A percentile compares a stretch with the other conserved stretches of the same genome.
These are phyloP conservation scores for Pneumocystis canis DNA, from an alignment of 1,139 yeast genomes.

Conservation along the genomic window DNA sequence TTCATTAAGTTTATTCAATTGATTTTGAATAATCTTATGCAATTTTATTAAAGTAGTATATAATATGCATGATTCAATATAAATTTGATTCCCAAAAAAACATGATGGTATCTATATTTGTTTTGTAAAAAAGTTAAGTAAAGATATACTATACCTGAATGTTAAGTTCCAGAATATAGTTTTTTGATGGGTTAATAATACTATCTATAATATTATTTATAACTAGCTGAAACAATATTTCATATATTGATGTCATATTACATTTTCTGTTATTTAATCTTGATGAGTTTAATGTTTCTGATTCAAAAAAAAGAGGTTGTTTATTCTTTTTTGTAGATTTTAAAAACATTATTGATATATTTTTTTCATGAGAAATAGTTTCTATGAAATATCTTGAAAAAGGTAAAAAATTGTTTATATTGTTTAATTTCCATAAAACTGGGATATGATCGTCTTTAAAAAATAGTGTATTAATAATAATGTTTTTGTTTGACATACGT, in stretches of 20 bases:
- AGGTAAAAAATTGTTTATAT: neutral
- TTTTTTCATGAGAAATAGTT: neutral
- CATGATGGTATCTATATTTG: conserved; percentile 14
- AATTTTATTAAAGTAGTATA: conserved; percentile 13
- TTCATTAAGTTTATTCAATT: conserved; percentile 10
- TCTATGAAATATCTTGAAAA: neutral
- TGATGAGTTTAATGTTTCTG: neutral
- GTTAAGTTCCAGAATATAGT: neutral
- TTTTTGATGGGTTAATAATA: neutral
- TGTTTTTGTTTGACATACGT: neutral
- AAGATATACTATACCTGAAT: neutral
- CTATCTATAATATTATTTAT: neutral
- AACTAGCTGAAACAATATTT: neutral
- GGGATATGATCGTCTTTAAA: neutral
- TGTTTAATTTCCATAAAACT: neutral
- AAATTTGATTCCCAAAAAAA: conserved; percentile 14
- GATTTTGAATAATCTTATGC: conserved; percentile 10
- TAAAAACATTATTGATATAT: neutral
- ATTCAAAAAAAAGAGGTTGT: neutral
- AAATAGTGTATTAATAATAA: conserved; percentile 4
- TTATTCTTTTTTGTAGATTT: neutral
- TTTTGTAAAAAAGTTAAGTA: neutral
- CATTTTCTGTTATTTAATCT: neutral
- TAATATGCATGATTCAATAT: conserved; percentile 15
- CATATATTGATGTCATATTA: neutral